Evolutionary conservation across 2,329 filamentous ascomycete species (phyloP), one percentile per base, ranked within the genome.

Genomic region (Xylaria sp.): DNA sequence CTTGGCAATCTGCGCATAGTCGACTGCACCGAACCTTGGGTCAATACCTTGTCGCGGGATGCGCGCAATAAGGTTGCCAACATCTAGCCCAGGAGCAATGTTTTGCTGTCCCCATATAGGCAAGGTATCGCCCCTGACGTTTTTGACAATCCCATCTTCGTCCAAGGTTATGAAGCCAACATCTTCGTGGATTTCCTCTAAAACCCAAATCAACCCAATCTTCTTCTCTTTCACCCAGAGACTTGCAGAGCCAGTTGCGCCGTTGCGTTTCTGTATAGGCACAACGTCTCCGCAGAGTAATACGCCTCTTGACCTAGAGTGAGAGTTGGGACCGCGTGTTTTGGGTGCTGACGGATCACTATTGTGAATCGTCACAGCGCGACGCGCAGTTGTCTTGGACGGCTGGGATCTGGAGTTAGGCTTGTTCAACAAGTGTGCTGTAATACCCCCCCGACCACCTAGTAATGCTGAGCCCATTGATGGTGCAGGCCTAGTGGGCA

Each of bases 201-300:
- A 83, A 9, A 99, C 96, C 96, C 96, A 99, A 69, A 99, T 98
- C 69, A 99, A 82, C 10, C 95, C 94, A 62, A 94, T 90, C 58
- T 91, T 89, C 81, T 99, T 99, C 81, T 99, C 96, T 83, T 99
- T 99, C 3, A 99, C 96, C 96, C 96, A 99, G 48, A 99, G 84
- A 81, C 94, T 98, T 46, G 96, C 96, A 67, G 96, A 94, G 1
- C 96, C 96, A 4, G 91, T 95, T 12, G 91, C 89, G 3, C 96
- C 96, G 76, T 99, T 97, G 69, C 96, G 90, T 81, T 98, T 99
- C 79, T 94, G 92, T 69, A 99, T 99, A 0, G 96, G 96, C 20
- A 99, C 94, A n/a, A 99, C 95, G 79, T 99, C 96, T 52, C 96
- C 96, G 75, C 96, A 99, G 1, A 99, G 86, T 62, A 99, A 81